A percentile compares a stretch with the other conserved stretches of the same genome.
Evolutionary conservation across 768 basidiomycete genomes (phyloP).

Genomic region (Leccinum subgranulosum): DNA sequence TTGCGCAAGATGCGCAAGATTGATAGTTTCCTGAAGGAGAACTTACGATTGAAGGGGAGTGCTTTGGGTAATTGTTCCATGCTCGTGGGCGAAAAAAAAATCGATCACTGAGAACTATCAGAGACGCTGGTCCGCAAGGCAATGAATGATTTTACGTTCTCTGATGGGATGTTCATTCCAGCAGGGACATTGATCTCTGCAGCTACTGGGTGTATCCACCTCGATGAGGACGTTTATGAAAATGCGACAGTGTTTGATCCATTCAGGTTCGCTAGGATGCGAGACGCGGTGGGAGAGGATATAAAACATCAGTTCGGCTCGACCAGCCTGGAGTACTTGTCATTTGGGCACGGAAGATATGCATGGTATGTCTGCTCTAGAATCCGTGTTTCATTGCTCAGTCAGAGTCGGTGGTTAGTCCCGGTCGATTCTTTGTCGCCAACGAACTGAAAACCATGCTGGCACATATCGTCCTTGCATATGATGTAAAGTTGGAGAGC

Average conservation of each 20-base stretch:
- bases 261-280: slow-evolving; percentile 43
- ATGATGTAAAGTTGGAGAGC: background rate
- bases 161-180: slow-evolving; percentile 30
- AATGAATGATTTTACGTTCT: slow-evolving; percentile 32
- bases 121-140: slow-evolving; percentile 33
- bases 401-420: background rate
- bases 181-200: slow-evolving; percentile 21
- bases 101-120: background rate
- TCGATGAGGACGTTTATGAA: slow-evolving; percentile 24
- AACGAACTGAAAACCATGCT: background rate
- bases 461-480: background rate
- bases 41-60: background rate
- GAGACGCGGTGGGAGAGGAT: slow-evolving; percentile 33
- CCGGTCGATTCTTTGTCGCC: slow-evolving; percentile 12
- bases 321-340: background rate
- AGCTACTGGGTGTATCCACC: slow-evolving; percentile 24
- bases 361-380: slow-evolving; percentile 7
- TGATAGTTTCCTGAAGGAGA: background rate
- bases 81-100: background rate
- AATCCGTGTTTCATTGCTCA: background rate
- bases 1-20: background rate
- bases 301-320: background rate
- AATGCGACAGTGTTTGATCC: slow-evolving; percentile 40
- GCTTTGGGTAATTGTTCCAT: background rate
- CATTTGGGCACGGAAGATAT: background rate